These are phyloP conservation scores for Xylaria multiplex DNA, from an alignment of 2,329 filamentous ascomycete genomes.

Conservation along the genomic window DNA sequence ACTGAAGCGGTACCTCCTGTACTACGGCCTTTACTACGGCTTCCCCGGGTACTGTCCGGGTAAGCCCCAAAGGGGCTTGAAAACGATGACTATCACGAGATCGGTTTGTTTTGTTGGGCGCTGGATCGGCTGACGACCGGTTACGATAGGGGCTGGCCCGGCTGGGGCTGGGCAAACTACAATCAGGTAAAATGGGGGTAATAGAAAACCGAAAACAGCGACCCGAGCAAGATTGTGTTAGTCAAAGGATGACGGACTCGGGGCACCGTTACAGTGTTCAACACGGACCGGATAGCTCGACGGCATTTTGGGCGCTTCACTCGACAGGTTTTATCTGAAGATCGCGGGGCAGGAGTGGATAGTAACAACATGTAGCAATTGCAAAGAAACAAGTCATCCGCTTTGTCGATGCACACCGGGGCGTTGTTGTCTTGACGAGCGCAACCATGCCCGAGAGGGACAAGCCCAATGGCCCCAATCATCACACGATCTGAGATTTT, in stretches of 20 bases:
- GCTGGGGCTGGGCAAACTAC: conserved; percentile 41
- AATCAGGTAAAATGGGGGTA: conserved; percentile 52
- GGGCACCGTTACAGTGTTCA: conserved; percentile 33
- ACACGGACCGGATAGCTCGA: conserved; percentile 32
- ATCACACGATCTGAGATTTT: conserved; percentile 41
- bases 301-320: conserved; percentile 21
- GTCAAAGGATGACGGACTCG: conserved; percentile 35
- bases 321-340: neutral
- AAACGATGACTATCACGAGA: conserved; percentile 45
- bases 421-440: conserved; percentile 18
- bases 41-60: conserved; percentile 33
- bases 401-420: conserved; percentile 32
- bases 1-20: conserved; percentile 6
- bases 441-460: conserved; percentile 36
- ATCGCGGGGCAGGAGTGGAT: conserved; percentile 33
- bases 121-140: conserved; percentile 46
- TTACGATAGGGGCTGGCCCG: conserved; percentile 32
- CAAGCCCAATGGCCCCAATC: conserved; percentile 28
- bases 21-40: conserved; percentile 6
- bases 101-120: conserved; percentile 42
- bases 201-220: conserved; percentile 40
- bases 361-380: conserved; percentile 17
- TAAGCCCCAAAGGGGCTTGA: conserved; percentile 31
- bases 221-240: conserved; percentile 35
- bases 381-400: conserved; percentile 29